Conservation (phyloP, 148 eudicot genomes). For the Pharnaceum exiguum region DNA sequence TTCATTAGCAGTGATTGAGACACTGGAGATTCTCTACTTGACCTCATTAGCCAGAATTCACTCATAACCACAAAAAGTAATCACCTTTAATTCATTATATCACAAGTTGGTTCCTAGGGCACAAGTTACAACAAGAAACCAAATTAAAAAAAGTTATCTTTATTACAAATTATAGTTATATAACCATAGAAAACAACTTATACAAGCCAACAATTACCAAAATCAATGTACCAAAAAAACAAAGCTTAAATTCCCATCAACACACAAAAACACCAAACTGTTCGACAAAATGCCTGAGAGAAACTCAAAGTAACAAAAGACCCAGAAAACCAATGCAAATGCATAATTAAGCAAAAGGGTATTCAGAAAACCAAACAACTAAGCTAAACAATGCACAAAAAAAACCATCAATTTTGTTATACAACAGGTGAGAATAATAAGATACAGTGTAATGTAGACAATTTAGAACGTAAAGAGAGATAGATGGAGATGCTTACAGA, state of each 20-base stretch:
- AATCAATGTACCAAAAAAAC: too few relatives aligned
- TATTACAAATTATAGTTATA: too few relatives aligned
- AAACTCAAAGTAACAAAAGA: background rate
- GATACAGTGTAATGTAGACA: constrained; percentile 6
- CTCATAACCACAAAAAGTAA: too few relatives aligned
- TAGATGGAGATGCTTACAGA: constrained; percentile 2
- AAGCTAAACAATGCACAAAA: background rate
- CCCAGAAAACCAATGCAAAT: background rate
- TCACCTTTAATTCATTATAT: too few relatives aligned
- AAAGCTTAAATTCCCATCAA: too few relatives aligned
- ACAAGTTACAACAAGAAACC: too few relatives aligned
- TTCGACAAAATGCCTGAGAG: constrained; percentile 19
- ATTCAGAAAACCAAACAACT: background rate
- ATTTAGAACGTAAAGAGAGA: background rate
- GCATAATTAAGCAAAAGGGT: constrained; percentile 3
- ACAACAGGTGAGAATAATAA: too few relatives aligned
- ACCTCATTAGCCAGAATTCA: too few relatives aligned
- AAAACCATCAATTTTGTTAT: background rate
- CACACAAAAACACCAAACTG: constrained; percentile 14
- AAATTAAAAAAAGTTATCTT: too few relatives aligned
- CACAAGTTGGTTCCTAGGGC: too few relatives aligned
- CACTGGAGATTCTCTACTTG: too few relatives aligned
- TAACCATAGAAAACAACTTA: background rate
- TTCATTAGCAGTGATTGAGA: too few relatives aligned
- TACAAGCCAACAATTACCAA: background rate